A percentile compares a stretch with the other conserved stretches of the same genome.
Evolutionary conservation across 2,329 filamentous ascomycete genomes (phyloP).

Genomic region (Xylaria arbuscula): DNA sequence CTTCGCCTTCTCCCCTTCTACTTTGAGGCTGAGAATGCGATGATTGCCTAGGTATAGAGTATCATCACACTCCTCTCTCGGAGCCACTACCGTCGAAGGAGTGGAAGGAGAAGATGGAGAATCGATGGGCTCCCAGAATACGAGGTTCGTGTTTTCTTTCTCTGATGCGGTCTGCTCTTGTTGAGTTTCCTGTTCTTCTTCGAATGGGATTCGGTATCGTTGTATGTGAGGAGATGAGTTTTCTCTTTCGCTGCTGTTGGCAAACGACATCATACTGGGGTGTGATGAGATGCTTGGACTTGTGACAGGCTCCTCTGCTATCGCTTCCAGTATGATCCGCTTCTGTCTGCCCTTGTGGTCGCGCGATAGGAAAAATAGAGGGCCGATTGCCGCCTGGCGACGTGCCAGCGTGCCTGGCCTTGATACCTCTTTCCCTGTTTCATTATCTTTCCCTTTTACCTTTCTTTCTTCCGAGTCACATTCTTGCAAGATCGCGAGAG

Average conservation of each 20-base stretch:
- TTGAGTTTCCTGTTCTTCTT: constrained; percentile 1
- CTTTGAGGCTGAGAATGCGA: constrained; percentile 49
- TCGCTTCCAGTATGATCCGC: constrained; percentile 34
- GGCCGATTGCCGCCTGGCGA: constrained; percentile 69
- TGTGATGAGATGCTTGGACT: not conserved
- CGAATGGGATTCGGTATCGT: constrained; percentile 28
- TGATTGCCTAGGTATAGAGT: constrained; percentile 33
- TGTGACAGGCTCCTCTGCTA: not conserved
- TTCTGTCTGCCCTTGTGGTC: constrained; percentile 50
- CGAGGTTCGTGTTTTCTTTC: constrained; percentile 12
- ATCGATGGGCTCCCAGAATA: constrained; percentile 26
- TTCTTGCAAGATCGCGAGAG: constrained; percentile 58
- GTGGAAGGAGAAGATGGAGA: not conserved
- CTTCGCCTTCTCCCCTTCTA: constrained; percentile 51
- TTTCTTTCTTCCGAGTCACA: constrained; percentile 32
- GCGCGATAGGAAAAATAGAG: constrained; percentile 69
- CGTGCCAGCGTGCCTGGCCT: constrained; percentile 57
- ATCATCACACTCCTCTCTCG: not conserved
- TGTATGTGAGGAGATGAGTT: not conserved
- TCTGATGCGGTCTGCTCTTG: not conserved
- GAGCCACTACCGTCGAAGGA: not conserved
- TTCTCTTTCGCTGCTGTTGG: not conserved
- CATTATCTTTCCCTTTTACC: not conserved
- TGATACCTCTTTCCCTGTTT: not conserved
- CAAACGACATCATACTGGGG: not conserved